Conservation (phyloP, 805 yeast species). For the Tetrapisispora nanseiensis region DNA sequence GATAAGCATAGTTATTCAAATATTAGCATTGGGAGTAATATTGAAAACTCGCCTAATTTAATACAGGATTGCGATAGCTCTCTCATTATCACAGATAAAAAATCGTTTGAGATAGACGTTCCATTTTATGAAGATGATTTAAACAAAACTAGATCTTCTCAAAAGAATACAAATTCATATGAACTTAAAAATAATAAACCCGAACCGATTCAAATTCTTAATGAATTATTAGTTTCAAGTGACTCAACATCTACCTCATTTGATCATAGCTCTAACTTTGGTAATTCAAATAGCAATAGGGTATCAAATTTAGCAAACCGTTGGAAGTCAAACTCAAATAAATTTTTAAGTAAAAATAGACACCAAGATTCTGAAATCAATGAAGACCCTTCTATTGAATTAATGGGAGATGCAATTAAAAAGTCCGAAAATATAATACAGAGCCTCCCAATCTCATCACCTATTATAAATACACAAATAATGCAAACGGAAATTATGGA, state of each 20-base stretch:
- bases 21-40: constrained; percentile 1
- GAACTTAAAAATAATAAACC: neutral
- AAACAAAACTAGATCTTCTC: constrained; percentile 1
- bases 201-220: neutral
- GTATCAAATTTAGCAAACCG: neutral
- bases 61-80: neutral
- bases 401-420: neutral
- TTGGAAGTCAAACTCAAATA: neutral
- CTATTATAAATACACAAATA: neutral
- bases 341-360: neutral
- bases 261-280: neutral
- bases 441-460: constrained; percentile 12
- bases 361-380: neutral
- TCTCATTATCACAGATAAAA: neutral
- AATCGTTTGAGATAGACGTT: constrained; percentile 16
- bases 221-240: neutral
- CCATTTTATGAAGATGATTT: constrained; percentile 18
- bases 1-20: neutral
- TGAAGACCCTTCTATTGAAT: neutral
- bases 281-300: neutral
- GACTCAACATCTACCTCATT: neutral
- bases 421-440: constrained; percentile 6
- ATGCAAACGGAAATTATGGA: neutral
- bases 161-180: neutral
- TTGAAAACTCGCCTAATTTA: no score